Evolutionary conservation across 169 alveolate genomes (phyloP).

Genomic region (Eimeria zaria): DNA sequence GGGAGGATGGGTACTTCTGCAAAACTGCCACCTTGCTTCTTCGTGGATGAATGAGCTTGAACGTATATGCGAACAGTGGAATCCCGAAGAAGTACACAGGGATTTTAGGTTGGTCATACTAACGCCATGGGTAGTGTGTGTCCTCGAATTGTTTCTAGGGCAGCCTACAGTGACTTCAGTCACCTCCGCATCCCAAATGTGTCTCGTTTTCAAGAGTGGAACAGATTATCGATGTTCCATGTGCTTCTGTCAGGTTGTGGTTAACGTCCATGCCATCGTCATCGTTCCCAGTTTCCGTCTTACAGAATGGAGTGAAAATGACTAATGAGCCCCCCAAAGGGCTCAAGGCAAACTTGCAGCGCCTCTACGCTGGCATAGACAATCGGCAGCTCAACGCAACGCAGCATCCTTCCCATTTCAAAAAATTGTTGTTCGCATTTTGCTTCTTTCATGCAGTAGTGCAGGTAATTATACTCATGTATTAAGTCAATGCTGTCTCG

Average conservation of each 20-base stretch:
- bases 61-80: constrained; percentile 91
- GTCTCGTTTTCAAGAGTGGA: not conserved
- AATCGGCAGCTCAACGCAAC: constrained; percentile 88
- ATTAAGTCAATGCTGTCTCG: not conserved
- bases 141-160: not conserved
- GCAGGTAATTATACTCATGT: constrained; percentile 89
- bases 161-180: not conserved
- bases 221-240: not conserved
- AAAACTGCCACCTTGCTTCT: constrained; percentile 97
- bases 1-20: constrained; percentile 97
- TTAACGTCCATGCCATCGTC: constrained; percentile 96
- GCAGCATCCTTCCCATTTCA: constrained; percentile 93
- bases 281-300: constrained; percentile 91
- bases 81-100: constrained; percentile 79
- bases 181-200: not conserved
- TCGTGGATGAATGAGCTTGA: constrained; percentile 97
- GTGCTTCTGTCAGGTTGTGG: constrained; percentile 90
- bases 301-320: constrained; percentile 96
- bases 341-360: constrained; percentile 93
- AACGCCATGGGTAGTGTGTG: not conserved
- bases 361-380: constrained; percentile 85
- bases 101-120: constrained; percentile 92
- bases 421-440: constrained; percentile 95
- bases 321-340: constrained; percentile 98
- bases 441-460: constrained; percentile 98